phyloP scores from a whole-genome alignment of 805 yeast species.

The Cyberlindnera samutprakarnensis region DNA sequence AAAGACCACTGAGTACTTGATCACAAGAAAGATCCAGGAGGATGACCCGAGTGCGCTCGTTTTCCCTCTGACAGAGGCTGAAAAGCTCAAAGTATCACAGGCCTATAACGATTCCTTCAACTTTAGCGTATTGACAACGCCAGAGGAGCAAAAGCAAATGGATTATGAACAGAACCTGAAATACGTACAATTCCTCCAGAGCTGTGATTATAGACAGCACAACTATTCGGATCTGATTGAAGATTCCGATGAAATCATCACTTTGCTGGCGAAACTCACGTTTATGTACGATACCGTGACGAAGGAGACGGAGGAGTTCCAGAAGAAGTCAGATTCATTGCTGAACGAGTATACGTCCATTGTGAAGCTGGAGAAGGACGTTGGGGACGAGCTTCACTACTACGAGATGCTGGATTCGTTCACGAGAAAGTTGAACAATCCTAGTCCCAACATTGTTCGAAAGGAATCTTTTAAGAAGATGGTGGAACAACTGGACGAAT shows the following conservation, averaged over 20 bases:
- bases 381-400: slow-evolving; percentile 42
- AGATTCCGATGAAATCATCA: slow-evolving; percentile 38
- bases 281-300: slow-evolving; percentile 51
- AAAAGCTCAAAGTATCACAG: slow-evolving; percentile 29
- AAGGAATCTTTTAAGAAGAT: slow-evolving; percentile 46
- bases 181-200: slow-evolving; percentile 24
- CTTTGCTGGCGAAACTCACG: slow-evolving; percentile 40
- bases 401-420: slow-evolving; percentile 70
- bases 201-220: slow-evolving; percentile 24
- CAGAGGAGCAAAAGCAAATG: slow-evolving; percentile 32
- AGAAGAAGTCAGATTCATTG: slow-evolving; percentile 43
- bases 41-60: too few relatives aligned
- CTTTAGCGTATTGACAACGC: slow-evolving; percentile 32
- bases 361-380: slow-evolving; percentile 32
- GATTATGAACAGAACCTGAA: slow-evolving; percentile 29
- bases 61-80: slow-evolving; percentile 25
- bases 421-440: slow-evolving; percentile 58
- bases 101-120: slow-evolving; percentile 32
- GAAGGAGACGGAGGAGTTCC: slow-evolving; percentile 56
- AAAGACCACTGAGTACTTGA: too few relatives aligned
- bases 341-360: slow-evolving; percentile 39
- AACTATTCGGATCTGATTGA: slow-evolving; percentile 31
- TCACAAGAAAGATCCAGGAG: too few relatives aligned
- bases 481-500: slow-evolving; percentile 54
- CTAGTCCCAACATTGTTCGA: slow-evolving; percentile 62